Evolutionary conservation across 1,284 basidiomycete species (phyloP), one percentile per base, ranked within the genome.

Genomic region (Paramarasmius palmivorus): DNA sequence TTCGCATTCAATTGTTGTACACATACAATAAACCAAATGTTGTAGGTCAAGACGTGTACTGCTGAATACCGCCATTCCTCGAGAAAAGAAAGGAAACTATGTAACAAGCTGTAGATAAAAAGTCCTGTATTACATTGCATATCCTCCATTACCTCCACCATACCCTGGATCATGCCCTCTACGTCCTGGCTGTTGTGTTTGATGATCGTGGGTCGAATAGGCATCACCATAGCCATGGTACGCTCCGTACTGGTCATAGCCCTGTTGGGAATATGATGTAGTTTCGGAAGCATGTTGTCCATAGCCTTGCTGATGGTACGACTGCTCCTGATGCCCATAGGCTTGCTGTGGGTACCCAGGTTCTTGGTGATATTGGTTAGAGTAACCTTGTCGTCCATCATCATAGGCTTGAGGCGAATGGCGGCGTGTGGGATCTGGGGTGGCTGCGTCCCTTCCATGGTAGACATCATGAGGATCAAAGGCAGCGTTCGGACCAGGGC

Each of bases 381-480:
- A 41, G 23, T 49, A 54, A 19, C 29, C 29, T 32, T 32, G 29
- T 32, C 29, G 37, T 29, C 36, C 42, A 23, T 52, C 42, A 41
- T 56, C 49, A 32, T 52, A 46, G n/a, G 45, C 25, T 42, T 42
- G 41, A 29, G 44, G 44, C 9, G 44, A 46, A 8, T n/a, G 44
- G 4, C 25, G 12, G 4, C 44, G 44, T 19, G n/a, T 20, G 23
- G 20, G 37, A 17, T 55, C 53, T 9, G 41, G 35, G 19, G 49
- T 37, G 22, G 17, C 17, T 9, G 36, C 36, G 10, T 19, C 52
- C 15, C 36, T 34, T 12, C 77, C 76, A 63, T 78, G 75, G 62
- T 85, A 84, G 40, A 79, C 73, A 59, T 82, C 81, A 55, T 76
- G 74, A 19, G 71, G 64, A 55, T 82, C 77, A 58, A 74, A 76